Percentiles rank a stretch among this genome's conserved stretches.
Evolutionary conservation across 1,139 yeast genomes (phyloP).

Genomic region (Debaryomyces robertsiae): DNA sequence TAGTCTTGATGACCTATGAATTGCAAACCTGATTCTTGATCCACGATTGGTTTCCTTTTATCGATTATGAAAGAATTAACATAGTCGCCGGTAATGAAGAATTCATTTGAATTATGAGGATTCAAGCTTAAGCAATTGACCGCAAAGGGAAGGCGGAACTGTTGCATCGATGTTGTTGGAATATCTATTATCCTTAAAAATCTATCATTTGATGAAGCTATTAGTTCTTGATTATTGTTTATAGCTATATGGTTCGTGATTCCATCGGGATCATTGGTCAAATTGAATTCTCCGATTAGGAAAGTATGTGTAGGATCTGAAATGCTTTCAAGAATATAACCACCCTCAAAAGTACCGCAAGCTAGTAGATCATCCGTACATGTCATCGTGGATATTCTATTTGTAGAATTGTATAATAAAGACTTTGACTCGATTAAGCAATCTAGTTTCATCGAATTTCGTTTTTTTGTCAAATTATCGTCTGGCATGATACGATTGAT

Average conservation of each 20-base stretch:
- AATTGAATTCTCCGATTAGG: slow-evolving; percentile 35
- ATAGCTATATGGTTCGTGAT: slow-evolving; percentile 57
- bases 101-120: slow-evolving; percentile 35
- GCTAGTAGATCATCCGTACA: slow-evolving; percentile 46
- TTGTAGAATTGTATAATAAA: slow-evolving; percentile 34
- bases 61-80: slow-evolving; percentile 48
- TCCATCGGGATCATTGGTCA: slow-evolving; percentile 51
- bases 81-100: slow-evolving; percentile 56
- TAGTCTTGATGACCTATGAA: slow-evolving; percentile 55
- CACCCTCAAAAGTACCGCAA: slow-evolving; percentile 61
- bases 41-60: slow-evolving; percentile 27
- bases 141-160: slow-evolving; percentile 43
- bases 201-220: slow-evolving; percentile 54
- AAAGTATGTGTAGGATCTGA: slow-evolving; percentile 26
- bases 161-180: slow-evolving; percentile 17
- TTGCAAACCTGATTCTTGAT: slow-evolving; percentile 16
- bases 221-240: slow-evolving; percentile 27
- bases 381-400: slow-evolving; percentile 51
- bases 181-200: slow-evolving; percentile 45
- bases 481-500: slow-evolving; percentile 38
- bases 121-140: slow-evolving; percentile 53
- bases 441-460: slow-evolving; percentile 33
- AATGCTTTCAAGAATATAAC: slow-evolving; percentile 42
- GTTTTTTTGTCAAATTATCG: slow-evolving; percentile 22
- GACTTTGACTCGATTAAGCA: slow-evolving; percentile 44